Evolutionary conservation across 257 asterid species (phyloP).

Genomic region (Jasminum sambac): DNA sequence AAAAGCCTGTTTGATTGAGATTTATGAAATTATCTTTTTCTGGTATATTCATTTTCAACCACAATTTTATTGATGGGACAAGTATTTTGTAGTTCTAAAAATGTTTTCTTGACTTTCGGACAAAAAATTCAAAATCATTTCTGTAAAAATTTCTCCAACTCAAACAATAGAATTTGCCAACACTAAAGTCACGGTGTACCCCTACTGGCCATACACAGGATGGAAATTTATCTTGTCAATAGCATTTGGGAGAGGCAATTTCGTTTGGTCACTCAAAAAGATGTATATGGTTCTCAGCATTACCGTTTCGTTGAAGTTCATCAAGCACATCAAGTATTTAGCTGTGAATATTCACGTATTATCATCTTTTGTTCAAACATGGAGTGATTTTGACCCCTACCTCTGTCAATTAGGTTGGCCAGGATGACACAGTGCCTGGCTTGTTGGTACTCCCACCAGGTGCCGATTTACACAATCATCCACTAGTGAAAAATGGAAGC

Average conservation of each 20-base stretch:
- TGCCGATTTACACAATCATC: conserved; percentile 87
- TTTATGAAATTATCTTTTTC: too few species aligned
- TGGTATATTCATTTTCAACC: too few species aligned
- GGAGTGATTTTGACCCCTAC: conserved; percentile 7
- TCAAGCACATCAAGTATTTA: not conserved
- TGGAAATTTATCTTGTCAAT: not conserved
- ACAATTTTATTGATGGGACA: too few species aligned
- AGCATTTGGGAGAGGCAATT: not conserved
- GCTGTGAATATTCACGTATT: not conserved
- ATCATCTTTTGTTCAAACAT: conserved; percentile 4
- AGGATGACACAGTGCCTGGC: conserved; percentile 78
- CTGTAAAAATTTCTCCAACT: too few species aligned
- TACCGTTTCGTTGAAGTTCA: not conserved
- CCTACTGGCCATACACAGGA: not conserved
- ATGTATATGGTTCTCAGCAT: not conserved
- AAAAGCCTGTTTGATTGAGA: too few species aligned
- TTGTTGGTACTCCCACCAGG: conserved; percentile 80
- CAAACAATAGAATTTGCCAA: not conserved
- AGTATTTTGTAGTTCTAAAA: too few species aligned
- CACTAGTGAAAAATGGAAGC: conserved; percentile 67
- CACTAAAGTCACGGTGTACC: not conserved
- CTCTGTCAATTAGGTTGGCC: conserved; percentile 49
- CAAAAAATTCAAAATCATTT: too few species aligned
- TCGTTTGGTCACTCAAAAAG: not conserved
- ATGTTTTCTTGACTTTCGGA: too few species aligned